A percentile compares a stretch with the other conserved stretches of the same genome.
These are phyloP conservation scores for Microdochium bolleyi DNA, from an alignment of 2,329 filamentous ascomycete genomes.

Conservation along the genomic window DNA sequence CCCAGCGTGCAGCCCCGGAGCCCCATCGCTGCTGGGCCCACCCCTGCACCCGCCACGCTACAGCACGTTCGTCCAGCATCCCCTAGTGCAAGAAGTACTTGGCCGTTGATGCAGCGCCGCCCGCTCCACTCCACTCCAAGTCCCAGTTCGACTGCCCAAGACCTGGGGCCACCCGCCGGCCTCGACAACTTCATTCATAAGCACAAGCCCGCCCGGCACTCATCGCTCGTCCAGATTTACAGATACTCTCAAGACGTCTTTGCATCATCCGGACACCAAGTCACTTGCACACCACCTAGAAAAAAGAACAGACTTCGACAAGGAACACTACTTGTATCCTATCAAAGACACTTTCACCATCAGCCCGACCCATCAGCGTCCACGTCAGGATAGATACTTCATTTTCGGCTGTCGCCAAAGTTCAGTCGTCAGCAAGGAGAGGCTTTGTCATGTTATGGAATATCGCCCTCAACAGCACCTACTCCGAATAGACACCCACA, in stretches of 20 bases:
- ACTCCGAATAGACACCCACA: slow-evolving; percentile 15
- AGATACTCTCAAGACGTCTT: too few relatives aligned
- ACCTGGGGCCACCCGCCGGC: background rate
- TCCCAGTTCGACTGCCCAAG: background rate
- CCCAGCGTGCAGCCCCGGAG: background rate
- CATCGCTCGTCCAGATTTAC: background rate
- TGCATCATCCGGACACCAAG: too few relatives aligned
- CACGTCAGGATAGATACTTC: too few relatives aligned
- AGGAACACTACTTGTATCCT: too few relatives aligned
- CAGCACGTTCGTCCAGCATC: background rate
- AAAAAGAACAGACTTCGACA: too few relatives aligned
- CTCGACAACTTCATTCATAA: background rate
- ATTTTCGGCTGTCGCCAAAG: too few relatives aligned
- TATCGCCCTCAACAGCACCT: slow-evolving; percentile 25
- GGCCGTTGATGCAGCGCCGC: background rate
- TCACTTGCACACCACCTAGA: too few relatives aligned
- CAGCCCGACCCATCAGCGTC: too few relatives aligned
- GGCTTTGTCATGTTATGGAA: slow-evolving; percentile 27
- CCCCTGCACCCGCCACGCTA: background rate
- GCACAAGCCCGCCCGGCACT: background rate
- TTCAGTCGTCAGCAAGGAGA: background rate
- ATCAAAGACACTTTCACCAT: too few relatives aligned
- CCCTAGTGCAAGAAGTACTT: background rate
- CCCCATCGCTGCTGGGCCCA: background rate
- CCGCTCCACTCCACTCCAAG: too few relatives aligned